Percentiles rank a stretch among this genome's conserved stretches.
Evolutionary conservation across 768 basidiomycete species (phyloP).

Genomic region (Lepiota brunneoincarnata): DNA sequence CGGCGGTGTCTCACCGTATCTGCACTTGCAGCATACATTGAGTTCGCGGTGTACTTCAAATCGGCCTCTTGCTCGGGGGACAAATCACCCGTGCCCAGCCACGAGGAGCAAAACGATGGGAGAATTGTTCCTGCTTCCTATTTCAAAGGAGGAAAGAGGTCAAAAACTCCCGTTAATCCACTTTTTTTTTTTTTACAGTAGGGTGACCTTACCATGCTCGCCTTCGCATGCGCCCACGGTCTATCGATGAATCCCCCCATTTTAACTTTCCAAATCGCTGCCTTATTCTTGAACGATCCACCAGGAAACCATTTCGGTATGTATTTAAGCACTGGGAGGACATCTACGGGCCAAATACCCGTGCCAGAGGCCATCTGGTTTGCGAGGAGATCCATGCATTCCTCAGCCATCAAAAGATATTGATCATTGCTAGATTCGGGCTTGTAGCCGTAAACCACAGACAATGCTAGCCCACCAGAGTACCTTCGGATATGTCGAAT

Average conservation of each 20-base stretch:
- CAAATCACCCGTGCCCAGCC: not conserved
- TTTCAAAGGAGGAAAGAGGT: too few relatives aligned
- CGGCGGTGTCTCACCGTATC: constrained; percentile 15
- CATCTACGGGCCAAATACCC: constrained; percentile 11
- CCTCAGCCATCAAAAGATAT: constrained; percentile 11
- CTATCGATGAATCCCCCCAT: constrained; percentile 10
- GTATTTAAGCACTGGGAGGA: constrained; percentile 6
- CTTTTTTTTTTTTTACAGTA: too few relatives aligned
- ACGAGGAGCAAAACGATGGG: not conserved
- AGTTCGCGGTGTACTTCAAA: constrained; percentile 12
- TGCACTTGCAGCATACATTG: constrained; percentile 18
- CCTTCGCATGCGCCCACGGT: constrained; percentile 13
- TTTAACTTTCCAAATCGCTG: constrained; percentile 13
- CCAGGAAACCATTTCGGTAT: constrained; percentile 11
- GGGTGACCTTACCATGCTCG: constrained; percentile 5
- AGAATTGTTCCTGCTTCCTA: not conserved
- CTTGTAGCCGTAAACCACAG: too few relatives aligned
- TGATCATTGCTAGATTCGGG: constrained; percentile 12
- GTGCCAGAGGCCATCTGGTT: constrained; percentile 2
- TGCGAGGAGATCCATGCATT: constrained; percentile 1
- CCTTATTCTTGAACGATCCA: constrained; percentile 16
- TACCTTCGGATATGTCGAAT: too few relatives aligned
- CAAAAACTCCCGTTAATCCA: too few relatives aligned
- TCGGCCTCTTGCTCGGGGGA: constrained; percentile 17
- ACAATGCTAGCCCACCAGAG: too few relatives aligned